Evolutionary conservation across 208 protist species (phyloP).

Genomic region (Angomonas deanei): DNA sequence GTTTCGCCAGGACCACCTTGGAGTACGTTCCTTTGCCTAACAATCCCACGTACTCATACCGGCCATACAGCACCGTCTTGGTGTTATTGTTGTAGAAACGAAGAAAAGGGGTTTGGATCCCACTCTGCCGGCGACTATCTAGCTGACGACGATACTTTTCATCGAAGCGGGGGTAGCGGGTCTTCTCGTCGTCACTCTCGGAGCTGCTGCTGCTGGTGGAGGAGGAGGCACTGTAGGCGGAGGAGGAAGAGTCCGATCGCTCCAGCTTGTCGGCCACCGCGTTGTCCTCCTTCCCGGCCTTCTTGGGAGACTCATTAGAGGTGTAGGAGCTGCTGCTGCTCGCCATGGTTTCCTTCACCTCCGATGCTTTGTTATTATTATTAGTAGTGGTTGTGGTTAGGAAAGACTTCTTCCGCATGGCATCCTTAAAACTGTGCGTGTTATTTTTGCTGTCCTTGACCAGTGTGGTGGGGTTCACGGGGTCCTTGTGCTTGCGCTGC

Average conservation of each 20-base stretch:
- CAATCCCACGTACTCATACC: conserved; percentile 45
- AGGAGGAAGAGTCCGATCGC: neutral
- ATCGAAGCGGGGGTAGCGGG: conserved; percentile 53
- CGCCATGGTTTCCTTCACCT: neutral
- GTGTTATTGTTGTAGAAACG: conserved; percentile 1
- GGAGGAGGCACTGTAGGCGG: too few species aligned
- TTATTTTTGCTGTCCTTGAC: neutral
- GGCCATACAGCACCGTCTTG: conserved; percentile 54
- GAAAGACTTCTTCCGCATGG: neutral
- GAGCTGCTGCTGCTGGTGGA: conserved; percentile 3
- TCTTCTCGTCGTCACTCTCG: conserved; percentile 18
- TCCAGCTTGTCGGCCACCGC: conserved; percentile 22
- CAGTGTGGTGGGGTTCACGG: neutral
- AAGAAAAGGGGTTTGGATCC: neutral
- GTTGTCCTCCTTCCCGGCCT: conserved; percentile 8
- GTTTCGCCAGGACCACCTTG: conserved; percentile 60
- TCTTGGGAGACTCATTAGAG: neutral
- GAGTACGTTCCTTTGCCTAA: conserved; percentile 81
- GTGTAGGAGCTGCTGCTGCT: conserved; percentile 9
- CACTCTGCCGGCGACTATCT: neutral
- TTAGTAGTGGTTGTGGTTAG: neutral
- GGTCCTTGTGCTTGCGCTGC: neutral
- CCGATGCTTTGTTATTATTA: neutral
- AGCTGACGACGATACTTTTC: conserved; percentile 27
- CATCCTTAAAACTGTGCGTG: neutral